Evolutionary conservation across 768 basidiomycete genomes (phyloP).

Genomic region (Leccinum truebloodii): DNA sequence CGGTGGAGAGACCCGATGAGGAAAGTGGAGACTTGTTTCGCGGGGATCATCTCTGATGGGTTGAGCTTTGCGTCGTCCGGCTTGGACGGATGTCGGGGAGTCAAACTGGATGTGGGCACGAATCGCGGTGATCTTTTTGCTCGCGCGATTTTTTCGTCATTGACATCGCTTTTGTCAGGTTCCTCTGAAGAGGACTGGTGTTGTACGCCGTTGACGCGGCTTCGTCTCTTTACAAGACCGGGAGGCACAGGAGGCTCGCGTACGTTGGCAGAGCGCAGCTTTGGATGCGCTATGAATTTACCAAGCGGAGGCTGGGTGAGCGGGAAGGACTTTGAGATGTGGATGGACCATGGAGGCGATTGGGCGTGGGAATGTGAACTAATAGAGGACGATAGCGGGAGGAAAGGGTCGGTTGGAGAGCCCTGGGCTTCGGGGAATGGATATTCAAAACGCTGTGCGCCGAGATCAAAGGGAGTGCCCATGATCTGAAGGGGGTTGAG

Average conservation of each 20-base stretch:
- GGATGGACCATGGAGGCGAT: slow-evolving; percentile 28
- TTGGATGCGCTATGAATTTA: slow-evolving; percentile 31
- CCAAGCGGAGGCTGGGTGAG: slow-evolving; percentile 31
- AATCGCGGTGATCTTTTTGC: slow-evolving; percentile 13
- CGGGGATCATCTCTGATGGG: slow-evolving; percentile 1
- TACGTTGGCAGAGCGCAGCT: slow-evolving; percentile 26
- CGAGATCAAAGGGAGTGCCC: slow-evolving; percentile 36
- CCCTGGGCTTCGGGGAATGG: slow-evolving; percentile 33
- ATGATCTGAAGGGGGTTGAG: slow-evolving; percentile 26
- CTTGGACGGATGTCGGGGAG: slow-evolving; percentile 1
- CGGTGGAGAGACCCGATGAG: slow-evolving; percentile 11
- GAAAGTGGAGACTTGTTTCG: slow-evolving; percentile 14
- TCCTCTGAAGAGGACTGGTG: slow-evolving; percentile 32
- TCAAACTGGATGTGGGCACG: neutral
- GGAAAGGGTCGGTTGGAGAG: slow-evolving; percentile 30
- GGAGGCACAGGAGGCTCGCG: slow-evolving; percentile 36
- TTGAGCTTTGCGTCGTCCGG: neutral
- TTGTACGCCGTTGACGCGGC: slow-evolving; percentile 24
- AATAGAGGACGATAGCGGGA: slow-evolving; percentile 25
- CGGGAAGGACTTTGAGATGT: slow-evolving; percentile 33
- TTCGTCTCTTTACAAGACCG: slow-evolving; percentile 30
- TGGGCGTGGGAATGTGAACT: slow-evolving; percentile 27
- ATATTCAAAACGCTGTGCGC: slow-evolving; percentile 35
- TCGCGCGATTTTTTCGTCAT: slow-evolving; percentile 18
- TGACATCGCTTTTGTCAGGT: slow-evolving; percentile 28